phyloP scores from a whole-genome alignment of 768 basidiomycete genomes.

The Mycena crocata region DNA sequence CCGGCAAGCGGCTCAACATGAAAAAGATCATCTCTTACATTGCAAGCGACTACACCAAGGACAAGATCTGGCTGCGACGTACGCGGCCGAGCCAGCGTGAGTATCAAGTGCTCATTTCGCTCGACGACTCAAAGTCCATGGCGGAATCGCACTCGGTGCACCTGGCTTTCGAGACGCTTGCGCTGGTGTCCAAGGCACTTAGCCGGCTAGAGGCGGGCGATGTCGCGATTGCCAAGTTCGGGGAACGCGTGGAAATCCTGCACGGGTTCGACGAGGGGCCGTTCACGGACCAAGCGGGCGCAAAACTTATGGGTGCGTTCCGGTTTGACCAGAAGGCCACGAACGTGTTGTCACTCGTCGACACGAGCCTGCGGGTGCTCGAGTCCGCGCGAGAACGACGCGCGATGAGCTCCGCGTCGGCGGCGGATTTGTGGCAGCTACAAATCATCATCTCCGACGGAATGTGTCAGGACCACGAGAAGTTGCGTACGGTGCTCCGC shows the following conservation, averaged over 20 bases:
- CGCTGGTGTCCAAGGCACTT: slow-evolving; percentile 90
- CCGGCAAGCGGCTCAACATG: slow-evolving; percentile 98
- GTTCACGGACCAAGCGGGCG: slow-evolving; percentile 84
- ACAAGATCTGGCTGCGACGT: slow-evolving; percentile 98
- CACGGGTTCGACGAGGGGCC: slow-evolving; percentile 88
- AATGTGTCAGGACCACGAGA: slow-evolving; percentile 96
- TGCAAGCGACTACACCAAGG: slow-evolving; percentile 98
- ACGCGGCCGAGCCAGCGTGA: slow-evolving; percentile 94
- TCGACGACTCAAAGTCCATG: slow-evolving; percentile 98
- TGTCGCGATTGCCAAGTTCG: slow-evolving; percentile 91
- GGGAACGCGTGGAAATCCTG: slow-evolving; percentile 86
- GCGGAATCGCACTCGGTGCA: slow-evolving; percentile 92
- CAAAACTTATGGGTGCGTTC: slow-evolving; percentile 86
- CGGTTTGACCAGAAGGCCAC: slow-evolving; percentile 91
- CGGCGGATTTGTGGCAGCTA: slow-evolving; percentile 94
- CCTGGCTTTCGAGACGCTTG: slow-evolving; percentile 93
- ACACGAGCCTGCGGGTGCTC: slow-evolving; percentile 79
- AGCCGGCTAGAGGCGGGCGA: slow-evolving; percentile 96
- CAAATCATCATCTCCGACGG: slow-evolving; percentile 99
- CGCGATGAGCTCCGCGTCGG: slow-evolving; percentile 67
- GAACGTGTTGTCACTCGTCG: slow-evolving; percentile 85
- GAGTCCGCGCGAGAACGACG: slow-evolving; percentile 81
- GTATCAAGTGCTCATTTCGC: slow-evolving; percentile 93
- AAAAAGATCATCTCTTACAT: slow-evolving; percentile 98
- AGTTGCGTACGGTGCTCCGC: slow-evolving; percentile 81